Conservation (phyloP, 345 rosid genomes). For the Salix koriyanagi region DNA sequence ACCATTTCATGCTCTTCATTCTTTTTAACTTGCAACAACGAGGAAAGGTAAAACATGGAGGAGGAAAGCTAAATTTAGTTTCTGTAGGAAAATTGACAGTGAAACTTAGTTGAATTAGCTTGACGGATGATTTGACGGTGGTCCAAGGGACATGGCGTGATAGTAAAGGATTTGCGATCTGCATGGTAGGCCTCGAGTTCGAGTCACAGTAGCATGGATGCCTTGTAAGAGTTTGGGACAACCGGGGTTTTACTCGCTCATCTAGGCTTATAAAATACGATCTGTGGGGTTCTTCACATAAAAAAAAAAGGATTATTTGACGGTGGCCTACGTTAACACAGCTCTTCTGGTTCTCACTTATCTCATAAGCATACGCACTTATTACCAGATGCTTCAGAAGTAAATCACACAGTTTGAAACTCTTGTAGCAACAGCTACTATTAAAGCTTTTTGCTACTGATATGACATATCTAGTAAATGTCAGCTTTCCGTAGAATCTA, state of each 20-base stretch:
- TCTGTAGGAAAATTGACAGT: not conserved
- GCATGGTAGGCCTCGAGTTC: too few relatives aligned
- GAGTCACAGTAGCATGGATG: too few relatives aligned
- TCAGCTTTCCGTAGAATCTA: not conserved
- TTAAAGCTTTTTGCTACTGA: not conserved
- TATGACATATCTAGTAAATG: not conserved
- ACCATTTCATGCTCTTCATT: not conserved
- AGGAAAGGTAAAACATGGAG: not conserved
- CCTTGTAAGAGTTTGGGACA: too few relatives aligned
- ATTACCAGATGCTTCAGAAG: not conserved
- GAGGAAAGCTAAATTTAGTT: not conserved
- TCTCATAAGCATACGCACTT: not conserved
- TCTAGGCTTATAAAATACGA: too few relatives aligned
- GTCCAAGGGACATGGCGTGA: too few relatives aligned
- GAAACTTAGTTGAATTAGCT: not conserved
- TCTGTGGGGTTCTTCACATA: too few relatives aligned
- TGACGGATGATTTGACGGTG: not conserved
- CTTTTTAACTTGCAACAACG: not conserved
- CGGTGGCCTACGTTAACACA: not conserved
- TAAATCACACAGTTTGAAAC: not conserved
- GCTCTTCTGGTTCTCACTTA: not conserved
- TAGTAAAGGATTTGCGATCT: accelerated
- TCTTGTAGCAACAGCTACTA: not conserved
- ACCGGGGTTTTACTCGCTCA: too few relatives aligned
- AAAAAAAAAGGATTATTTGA: not conserved